phyloP scores from a whole-genome alignment of 768 basidiomycete genomes.

The Mycena metata region DNA sequence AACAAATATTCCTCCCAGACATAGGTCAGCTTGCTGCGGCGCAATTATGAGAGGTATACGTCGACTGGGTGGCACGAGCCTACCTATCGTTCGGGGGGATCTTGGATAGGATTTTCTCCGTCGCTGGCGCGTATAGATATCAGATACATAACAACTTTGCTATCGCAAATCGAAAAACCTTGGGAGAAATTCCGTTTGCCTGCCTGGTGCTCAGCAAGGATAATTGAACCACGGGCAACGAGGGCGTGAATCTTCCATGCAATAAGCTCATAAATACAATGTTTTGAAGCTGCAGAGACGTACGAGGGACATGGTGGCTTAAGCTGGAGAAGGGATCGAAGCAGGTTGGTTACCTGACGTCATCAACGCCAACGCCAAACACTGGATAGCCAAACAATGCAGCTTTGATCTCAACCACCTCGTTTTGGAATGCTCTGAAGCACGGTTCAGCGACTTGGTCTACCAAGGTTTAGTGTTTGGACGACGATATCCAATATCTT shows the following conservation, averaged over 20 bases:
- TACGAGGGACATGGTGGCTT: constrained; percentile 53
- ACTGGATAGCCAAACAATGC: neutral
- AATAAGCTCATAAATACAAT: neutral
- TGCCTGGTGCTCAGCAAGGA: constrained; percentile 90
- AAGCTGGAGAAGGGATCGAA: neutral
- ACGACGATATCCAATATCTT: too few relatives aligned
- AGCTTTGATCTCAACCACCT: neutral
- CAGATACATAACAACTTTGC: neutral
- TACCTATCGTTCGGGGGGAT: constrained; percentile 92
- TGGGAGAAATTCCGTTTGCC: constrained; percentile 90
- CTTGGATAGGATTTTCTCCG: constrained; percentile 91
- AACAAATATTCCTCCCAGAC: constrained; percentile 95
- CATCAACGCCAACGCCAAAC: constrained; percentile 13
- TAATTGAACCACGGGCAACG: constrained; percentile 80
- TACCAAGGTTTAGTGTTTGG: too few relatives aligned
- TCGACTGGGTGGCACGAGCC: constrained; percentile 43
- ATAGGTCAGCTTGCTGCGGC: constrained; percentile 80
- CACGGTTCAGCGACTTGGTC: too few relatives aligned
- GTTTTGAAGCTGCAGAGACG: neutral
- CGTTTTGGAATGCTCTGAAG: neutral
- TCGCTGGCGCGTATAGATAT: constrained; percentile 60
- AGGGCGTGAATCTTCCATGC: constrained; percentile 82
- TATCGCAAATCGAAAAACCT: constrained; percentile 60
- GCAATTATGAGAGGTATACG: constrained; percentile 1
- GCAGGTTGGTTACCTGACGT: constrained; percentile 11